Base-by-base conservation (phyloP, 306 rosid species). In the Myrica gale region DNA sequence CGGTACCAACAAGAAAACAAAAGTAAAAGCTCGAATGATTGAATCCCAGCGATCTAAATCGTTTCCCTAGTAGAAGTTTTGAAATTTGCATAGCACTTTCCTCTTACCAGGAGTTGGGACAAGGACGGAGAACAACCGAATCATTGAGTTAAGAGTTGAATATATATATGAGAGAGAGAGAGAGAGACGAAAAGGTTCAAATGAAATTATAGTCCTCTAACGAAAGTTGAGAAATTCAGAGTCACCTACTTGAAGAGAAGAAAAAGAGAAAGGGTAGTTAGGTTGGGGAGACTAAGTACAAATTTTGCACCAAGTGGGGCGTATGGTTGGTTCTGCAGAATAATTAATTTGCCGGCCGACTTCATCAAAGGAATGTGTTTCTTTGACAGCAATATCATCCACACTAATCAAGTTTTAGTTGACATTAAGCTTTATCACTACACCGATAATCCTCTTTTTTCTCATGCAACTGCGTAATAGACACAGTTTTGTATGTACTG, bases 281-380 rank as follows among this genome's bases (percentile, higher is more conserved):
- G 75, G 78, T 79, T 68, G 56, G 66, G 67, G 69, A 70, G 72
- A 53, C 67, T 45, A 73, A 6, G 76, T 74, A 67, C 76, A 26
- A 6, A 47, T 43, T 73, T 51, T 43, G 83, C 80, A 50, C 65
- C 68, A 61, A 79, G 79, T 55, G 50, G 60, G 41, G 46, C 37
- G 74, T 60, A 80, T 74, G 81, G 84, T 82, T 58, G 52, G 44
- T 76, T 70, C 42, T 45, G 68, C 61, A 74, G 73, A 26, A 26
- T 26, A 26, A 76, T 56, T 74, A 72, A 80, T 83, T 53, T 73
- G 76, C 71, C 85, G 90, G 82, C 87, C 85, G 73, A 51, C 32
- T 26, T 26, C 32, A 75, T 61, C 75, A 60, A 77, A 51, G 68
- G 20, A 77, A 81, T 65, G 46, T 41, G 78, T 26, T 23, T 26